Base-by-base conservation (phyloP, 345 rosid genomes). In the Aurinia saxatilis region DNA sequence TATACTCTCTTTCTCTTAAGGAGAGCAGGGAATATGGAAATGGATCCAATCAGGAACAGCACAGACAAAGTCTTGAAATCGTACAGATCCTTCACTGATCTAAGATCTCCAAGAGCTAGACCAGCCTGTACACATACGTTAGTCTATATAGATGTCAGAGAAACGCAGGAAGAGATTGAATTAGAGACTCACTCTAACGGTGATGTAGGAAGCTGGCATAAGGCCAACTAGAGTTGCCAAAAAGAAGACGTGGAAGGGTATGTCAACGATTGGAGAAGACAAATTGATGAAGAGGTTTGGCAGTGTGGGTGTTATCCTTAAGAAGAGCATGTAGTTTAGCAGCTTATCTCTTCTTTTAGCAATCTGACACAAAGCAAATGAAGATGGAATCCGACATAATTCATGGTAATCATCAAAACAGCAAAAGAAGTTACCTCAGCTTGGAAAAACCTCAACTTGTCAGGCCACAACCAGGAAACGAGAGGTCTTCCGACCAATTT, bases 211-310 rank as follows among this genome's bases (percentile, higher is more conserved):
- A 61, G 97, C 96, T 49, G 97, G 99, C 63, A 90, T 82, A 67
- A 93, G 79, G 25, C 99, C 97, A n/a, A 93, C 70, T 68, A 87
- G 71, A 67, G 97, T 93, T 10, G 99, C 97, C 48, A 65, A 70
- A 66, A 93, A 90, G 96, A 93, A 93, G 59, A 90, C 64, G 60
- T 87, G 95, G 70, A 93, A 90, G 3, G 99, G 99, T 73, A 93
- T 79, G 78, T 87, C 97, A 33, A 93, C 95, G 18, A 93, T 93
- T 7, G 99, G 97, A 56, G 99, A 93, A 5, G 99, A 95, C 84
- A 93, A 78, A 81, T 90, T 93, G 78, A 93, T 93, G 58, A 93
- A 93, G 35, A 93, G 96, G 71, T 93, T 93, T 65, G 97, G 99
- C 62, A 93, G 70, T 2, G 99, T 75, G 5, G 99, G 99, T 54